phyloP scores from a whole-genome alignment of 345 rosid genomes.

The Pugionium dolabratum region DNA sequence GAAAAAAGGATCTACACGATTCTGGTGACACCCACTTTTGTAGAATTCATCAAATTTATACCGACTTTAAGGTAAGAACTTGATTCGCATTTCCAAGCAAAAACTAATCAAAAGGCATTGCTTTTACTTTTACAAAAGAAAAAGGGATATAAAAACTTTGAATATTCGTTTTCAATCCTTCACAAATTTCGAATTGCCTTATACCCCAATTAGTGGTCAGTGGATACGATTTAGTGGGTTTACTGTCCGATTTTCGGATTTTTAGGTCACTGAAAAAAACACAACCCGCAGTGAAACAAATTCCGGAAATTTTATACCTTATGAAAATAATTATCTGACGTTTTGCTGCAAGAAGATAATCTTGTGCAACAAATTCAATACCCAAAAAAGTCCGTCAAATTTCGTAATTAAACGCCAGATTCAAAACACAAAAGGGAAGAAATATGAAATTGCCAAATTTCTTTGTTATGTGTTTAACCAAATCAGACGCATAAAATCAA shows the following conservation, averaged over 20 bases:
- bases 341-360: too few relatives aligned
- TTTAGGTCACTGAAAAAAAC: too few relatives aligned
- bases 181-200: slow-evolving; percentile 4
- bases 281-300: too few relatives aligned
- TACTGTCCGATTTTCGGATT: too few relatives aligned
- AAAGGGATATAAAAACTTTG: slow-evolving; percentile 8
- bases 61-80: slow-evolving; percentile 1
- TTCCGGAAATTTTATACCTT: too few relatives aligned
- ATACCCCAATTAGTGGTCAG: neutral
- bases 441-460: neutral
- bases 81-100: slow-evolving; percentile 1
- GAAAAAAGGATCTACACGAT: neutral
- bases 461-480: neutral
- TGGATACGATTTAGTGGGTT: too few relatives aligned
- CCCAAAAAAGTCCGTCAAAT: neutral
- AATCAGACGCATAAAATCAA: neutral
- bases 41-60: slow-evolving; percentile 19
- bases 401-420: too few relatives aligned
- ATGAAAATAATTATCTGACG: too few relatives aligned
- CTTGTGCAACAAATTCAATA: neutral
- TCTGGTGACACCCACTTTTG: slow-evolving; percentile 34
- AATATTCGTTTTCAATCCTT: slow-evolving; percentile 18
- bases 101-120: slow-evolving; percentile 8
- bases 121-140: slow-evolving; percentile 32
- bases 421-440: too few relatives aligned